Base-by-base conservation (phyloP, 2,329 filamentous ascomycete species). In the Fusarium caatingaense region DNA sequence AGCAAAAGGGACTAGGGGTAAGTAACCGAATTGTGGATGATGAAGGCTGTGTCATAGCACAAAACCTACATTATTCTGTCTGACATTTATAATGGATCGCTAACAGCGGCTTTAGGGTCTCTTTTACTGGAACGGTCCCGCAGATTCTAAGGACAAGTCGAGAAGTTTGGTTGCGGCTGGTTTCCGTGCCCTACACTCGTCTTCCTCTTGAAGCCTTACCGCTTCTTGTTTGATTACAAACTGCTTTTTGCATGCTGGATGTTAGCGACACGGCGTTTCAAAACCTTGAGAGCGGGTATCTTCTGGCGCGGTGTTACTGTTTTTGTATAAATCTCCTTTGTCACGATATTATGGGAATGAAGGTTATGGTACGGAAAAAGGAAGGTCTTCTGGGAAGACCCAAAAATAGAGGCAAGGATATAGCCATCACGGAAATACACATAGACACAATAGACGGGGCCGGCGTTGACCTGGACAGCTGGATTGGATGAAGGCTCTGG, bases 101-200 rank as follows among this genome's bases (percentile, higher is more conserved):
- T 76, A 64, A 76, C 66, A 11, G 45, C 16, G 32, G 12, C n/a
- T 55, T 60, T 45, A 89, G 87, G 93, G 93, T 0, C 80, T 96
- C 11, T 95, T 94, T 78, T 96, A 94, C 79, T 94, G 91, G 91
- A 89, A 91, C 56, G 91, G 89, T n/a, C 90, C 91, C 16, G 89
- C 87, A 5, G 93, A 96, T 81, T 86, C 87, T 28, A 83, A 81
- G 70, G 84, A 88, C 56, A 84, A 83, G 65, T 84, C 86, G 54
- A 83, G 88, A 54, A 90, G 87, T 74, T 78, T 90, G 56, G 82
- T 90, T 63, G 83, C 85, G 48, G 81, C 88, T 20, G 88, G 88
- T 8, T 90, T 89, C 76, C 84, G 85, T 60, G 83, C 86, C 11
- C 77, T 89, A 64, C 87, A 89, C 74, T 77, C 77, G 41, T 78